Evolutionary conservation across 495 filamentous ascomycete species (phyloP), one percentile per base, ranked within the genome.

Genomic region (Lasiosphaeriaceae sp.): DNA sequence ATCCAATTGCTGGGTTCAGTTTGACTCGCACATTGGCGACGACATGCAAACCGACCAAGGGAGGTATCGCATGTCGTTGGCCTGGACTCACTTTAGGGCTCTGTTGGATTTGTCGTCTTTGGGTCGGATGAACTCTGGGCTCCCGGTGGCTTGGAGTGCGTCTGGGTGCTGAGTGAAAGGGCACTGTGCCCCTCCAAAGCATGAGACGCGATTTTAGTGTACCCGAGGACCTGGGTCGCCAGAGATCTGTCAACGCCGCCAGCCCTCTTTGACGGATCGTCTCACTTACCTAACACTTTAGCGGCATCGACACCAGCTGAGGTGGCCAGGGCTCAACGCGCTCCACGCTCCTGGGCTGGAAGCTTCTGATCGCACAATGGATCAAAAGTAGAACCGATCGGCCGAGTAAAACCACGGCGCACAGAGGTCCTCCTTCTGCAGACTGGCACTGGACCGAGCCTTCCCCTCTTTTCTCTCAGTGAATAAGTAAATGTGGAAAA

Each of bases 201-300:
- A 61, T 55, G 43, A 53, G 48, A 65, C 62, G 62, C 62, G 58
- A 61, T 65, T 61, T 65, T 65, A 65, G 62, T 64, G 55, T 39
- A 58, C 58, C 62, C 62, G 54, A 24, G 47, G 48, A 46, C 49
- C 48, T 56, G 62, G 62, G 55, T 65, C 62, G 52, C 52, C 44
- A 54, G 54, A 61, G 55, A 61, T 61, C 58, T 60, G 54, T 57
- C 61, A 54, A 60, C 54, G 54, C 56, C 54, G 53, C 54, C 50
- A 52, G 54, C 51, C 57, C 39, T 54, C 29, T 22, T 61, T 8
- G 47, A 61, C 39, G 55, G 62, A 58, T 61, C 62, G 44, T 54
- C 55, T 61, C 50, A 62, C 59, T 62, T 34, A 47, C 39, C 39
- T 43, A 50, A 19, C 50, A 35, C 45, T 52, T 61, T 64, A 64